Conservation (phyloP, 371 early-diverging fungal genomes). For the Haplosporangium sp. region DNA sequence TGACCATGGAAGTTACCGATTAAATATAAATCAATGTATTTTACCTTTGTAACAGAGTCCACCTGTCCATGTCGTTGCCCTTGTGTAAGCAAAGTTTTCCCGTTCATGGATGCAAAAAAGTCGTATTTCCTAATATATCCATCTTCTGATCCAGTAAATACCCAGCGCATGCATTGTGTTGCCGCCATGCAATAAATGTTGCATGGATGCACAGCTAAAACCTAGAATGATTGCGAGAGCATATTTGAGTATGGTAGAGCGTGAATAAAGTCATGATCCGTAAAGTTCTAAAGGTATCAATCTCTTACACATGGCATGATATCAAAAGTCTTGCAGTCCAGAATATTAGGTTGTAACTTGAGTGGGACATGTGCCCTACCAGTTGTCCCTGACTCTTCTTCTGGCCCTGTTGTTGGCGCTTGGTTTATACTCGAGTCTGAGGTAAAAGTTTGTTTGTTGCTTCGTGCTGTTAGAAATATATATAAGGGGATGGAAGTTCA, state of each 20-base stretch:
- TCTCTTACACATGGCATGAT: slow-evolving; percentile 66
- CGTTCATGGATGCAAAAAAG: slow-evolving; percentile 88
- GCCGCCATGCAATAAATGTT: slow-evolving; percentile 81
- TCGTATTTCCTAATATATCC: slow-evolving; percentile 95
- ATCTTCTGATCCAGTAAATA: slow-evolving; percentile 94
- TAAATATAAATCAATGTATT: not conserved
- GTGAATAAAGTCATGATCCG: not conserved
- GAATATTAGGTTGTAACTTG: slow-evolving; percentile 54
- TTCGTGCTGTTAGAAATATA: not conserved
- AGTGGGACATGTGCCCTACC: slow-evolving; percentile 55
- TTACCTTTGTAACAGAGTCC: slow-evolving; percentile 87
- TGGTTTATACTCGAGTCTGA: not conserved
- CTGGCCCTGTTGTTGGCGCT: slow-evolving; percentile 5
- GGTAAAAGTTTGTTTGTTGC: not conserved
- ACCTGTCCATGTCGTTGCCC: slow-evolving; percentile 87
- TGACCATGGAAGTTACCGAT: not conserved
- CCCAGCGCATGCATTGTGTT: slow-evolving; percentile 89
- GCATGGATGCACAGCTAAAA: slow-evolving; percentile 79
- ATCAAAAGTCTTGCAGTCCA: slow-evolving; percentile 65
- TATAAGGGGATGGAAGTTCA: too few relatives aligned
- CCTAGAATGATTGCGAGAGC: slow-evolving; percentile 57
- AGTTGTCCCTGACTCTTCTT: slow-evolving; percentile 25
- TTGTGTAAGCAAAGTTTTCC: slow-evolving; percentile 84
- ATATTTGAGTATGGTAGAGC: not conserved
- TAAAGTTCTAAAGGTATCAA: not conserved